A percentile compares a stretch with the other conserved stretches of the same genome.
Evolutionary conservation across 73 alveolate genomes (phyloP).

Genomic region (Strombidium stylifer): DNA sequence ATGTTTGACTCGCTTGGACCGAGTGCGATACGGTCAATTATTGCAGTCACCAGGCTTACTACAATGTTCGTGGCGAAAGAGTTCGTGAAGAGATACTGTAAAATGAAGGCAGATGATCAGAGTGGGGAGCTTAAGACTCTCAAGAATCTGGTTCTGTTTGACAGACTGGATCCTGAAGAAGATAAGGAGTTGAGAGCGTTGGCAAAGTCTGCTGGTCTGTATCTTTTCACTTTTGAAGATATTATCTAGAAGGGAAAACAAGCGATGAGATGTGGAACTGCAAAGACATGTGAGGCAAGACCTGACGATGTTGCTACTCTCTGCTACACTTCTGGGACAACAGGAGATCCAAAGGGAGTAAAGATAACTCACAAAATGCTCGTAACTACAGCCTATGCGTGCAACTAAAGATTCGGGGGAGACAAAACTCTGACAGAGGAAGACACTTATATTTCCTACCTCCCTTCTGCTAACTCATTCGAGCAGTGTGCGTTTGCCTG

Average conservation of each 20-base stretch:
- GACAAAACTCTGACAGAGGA: background rate
- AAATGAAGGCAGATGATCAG: conserved; percentile 55
- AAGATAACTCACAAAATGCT: conserved; percentile 26
- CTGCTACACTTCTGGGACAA: conserved; percentile 61
- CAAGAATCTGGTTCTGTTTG: conserved; percentile 35
- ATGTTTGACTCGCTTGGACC: conserved; percentile 93
- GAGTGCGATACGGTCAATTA: conserved; percentile 64
- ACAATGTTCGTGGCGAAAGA: conserved; percentile 61
- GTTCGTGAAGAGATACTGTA: conserved; percentile 55
- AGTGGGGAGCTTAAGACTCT: conserved; percentile 47
- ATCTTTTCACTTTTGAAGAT: conserved; percentile 1
- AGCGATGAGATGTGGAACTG: too few species aligned
- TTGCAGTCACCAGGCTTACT: conserved; percentile 69
- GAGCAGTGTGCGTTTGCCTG: conserved; percentile 47
- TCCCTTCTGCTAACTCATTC: conserved; percentile 74
- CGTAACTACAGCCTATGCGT: background rate
- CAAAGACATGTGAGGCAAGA: background rate
- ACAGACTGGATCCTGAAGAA: conserved; percentile 44
- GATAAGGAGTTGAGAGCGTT: conserved; percentile 37
- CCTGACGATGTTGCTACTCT: background rate
- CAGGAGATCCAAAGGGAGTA: conserved; percentile 66
- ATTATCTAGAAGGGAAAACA: conserved; percentile 57
- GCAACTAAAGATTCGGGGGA: background rate
- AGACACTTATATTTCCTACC: conserved; percentile 64
- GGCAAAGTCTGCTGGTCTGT: conserved; percentile 35